A percentile compares a stretch with the other conserved stretches of the same genome.
Evolutionary conservation across 768 basidiomycete species (phyloP).

Genomic region (Mycena indigotica): DNA sequence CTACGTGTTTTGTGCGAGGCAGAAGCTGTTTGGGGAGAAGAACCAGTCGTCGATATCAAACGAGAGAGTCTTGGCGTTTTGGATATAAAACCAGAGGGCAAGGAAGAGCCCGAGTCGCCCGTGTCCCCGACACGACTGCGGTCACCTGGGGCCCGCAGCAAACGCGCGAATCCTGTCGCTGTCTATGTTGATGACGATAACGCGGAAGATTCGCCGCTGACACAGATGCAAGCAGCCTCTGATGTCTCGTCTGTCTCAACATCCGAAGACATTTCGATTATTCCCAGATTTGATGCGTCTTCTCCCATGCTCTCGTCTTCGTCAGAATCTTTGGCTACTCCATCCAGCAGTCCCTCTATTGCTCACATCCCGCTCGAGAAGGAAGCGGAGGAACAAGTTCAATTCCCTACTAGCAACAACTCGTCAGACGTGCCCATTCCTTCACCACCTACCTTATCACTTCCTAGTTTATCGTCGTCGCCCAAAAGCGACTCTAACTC

Average conservation of each 20-base stretch:
- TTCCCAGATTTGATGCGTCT: slow-evolving; percentile 18
- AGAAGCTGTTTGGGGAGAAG: slow-evolving; percentile 61
- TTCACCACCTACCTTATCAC: slow-evolving; percentile 24
- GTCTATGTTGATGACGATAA: slow-evolving; percentile 14
- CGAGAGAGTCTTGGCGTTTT: slow-evolving; percentile 24
- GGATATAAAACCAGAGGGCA: slow-evolving; percentile 32
- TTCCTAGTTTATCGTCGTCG: slow-evolving; percentile 20
- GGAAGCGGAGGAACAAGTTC: slow-evolving; percentile 12
- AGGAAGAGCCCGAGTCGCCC: slow-evolving; percentile 1
- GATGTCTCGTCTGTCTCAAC: slow-evolving; percentile 23
- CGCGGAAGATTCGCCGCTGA: slow-evolving; percentile 16
- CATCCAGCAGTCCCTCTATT: slow-evolving; percentile 19
- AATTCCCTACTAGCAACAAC: slow-evolving; percentile 16
- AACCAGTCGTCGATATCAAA: slow-evolving; percentile 22
- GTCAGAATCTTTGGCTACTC: slow-evolving; percentile 21
- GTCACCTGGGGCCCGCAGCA: slow-evolving; percentile 18
- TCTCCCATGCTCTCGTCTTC: slow-evolving; percentile 26
- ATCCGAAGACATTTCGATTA: slow-evolving; percentile 19
- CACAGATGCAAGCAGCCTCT: slow-evolving; percentile 17
- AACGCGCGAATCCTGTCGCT: slow-evolving; percentile 17
- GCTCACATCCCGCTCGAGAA: slow-evolving; percentile 15
- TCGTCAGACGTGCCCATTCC: slow-evolving; percentile 16
- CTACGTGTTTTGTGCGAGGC: slow-evolving; percentile 75
- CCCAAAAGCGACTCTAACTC: slow-evolving; percentile 21
- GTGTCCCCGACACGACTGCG: slow-evolving; percentile 13